Evolutionary conservation across 2,329 filamentous ascomycete species (phyloP), one percentile per base, ranked within the genome.

Genomic region (Phialocephala sp.): DNA sequence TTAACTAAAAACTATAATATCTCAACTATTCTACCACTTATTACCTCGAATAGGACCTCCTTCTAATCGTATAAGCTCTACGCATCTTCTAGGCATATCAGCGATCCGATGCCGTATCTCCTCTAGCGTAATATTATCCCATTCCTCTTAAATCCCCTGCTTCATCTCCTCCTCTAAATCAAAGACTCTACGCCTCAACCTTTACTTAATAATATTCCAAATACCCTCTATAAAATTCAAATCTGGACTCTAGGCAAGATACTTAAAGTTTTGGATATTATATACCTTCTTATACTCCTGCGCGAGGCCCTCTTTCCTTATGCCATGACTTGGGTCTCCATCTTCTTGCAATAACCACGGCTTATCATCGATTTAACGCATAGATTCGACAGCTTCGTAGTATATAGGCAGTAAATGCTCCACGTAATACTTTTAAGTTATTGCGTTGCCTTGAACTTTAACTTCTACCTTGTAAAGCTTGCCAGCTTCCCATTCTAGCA

Each of bases 341-440:
- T 65, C 52, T 32, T 65, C 52, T 62, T 65, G 27, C 32, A 67
- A 56, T 61, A 64, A 22, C 62, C 39, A 67, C 22, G 20, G 32
- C 54, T 59, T 59, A 43, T 58, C 52, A 58, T 62, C n/a, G n/a
- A n/a, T n/a, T n/a, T n/a, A n/a, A n/a, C n/a, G n/a, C n/a, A n/a
- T n/a, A n/a, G n/a, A n/a, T 37, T 60, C 15, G 24, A 67, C 37
- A 22, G 63, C 59, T 47, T 63, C 5, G 18, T 11, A 22, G 32
- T 67, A 65, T 14, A 65, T 39, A 62, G 59, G 63, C 36, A 65
- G 20, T 27, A 67, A 47, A 47, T 41, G 52, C n/a, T 63, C 36
- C 37, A 63, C 35, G 47, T 65, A 65, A 24, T 67, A 65, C 59
- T 67, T 67, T 27, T 65, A 43, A 8, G 54, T 65, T 24, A 67